Conservation (phyloP, 2,329 filamentous ascomycete genomes). For the Dryadomyces quercus-mongolicae region DNA sequence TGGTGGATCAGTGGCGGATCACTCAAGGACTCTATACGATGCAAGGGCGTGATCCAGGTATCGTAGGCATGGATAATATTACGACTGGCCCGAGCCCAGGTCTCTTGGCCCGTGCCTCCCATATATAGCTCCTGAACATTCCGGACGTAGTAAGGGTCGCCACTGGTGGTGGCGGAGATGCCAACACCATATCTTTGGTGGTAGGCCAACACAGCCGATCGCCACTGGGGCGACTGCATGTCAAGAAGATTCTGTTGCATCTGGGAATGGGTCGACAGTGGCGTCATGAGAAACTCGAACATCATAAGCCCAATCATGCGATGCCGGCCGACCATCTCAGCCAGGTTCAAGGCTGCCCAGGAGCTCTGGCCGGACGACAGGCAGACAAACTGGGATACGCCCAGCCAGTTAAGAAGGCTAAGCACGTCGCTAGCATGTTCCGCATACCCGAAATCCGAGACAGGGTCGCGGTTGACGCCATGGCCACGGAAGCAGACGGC, state of each 20-base stretch:
- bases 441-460: not conserved
- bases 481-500: not conserved
- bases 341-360: not conserved
- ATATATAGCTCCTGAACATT: not conserved
- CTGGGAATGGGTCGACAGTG: not conserved
- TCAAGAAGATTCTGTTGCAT: not conserved
- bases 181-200: not conserved
- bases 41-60: not conserved
- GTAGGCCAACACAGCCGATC: not conserved
- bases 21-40: not conserved
- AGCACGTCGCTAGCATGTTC: slow-evolving; percentile 1
- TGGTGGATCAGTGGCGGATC: slow-evolving; percentile 1
- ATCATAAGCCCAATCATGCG: not conserved
- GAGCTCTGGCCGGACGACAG: not conserved
- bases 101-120: not conserved
- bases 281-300: not conserved
- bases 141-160: not conserved
- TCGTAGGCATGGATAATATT: not conserved
- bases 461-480: not conserved
- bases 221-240: slow-evolving; percentile 1
- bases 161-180: not conserved
- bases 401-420: not conserved
- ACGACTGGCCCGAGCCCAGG: not conserved
- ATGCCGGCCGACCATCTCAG: not conserved
- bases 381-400: not conserved